Percentiles rank a stretch among this genome's conserved stretches.
These are phyloP conservation scores for Pyrenula massariospora DNA, from an alignment of 495 filamentous ascomycete species.

Conservation along the genomic window DNA sequence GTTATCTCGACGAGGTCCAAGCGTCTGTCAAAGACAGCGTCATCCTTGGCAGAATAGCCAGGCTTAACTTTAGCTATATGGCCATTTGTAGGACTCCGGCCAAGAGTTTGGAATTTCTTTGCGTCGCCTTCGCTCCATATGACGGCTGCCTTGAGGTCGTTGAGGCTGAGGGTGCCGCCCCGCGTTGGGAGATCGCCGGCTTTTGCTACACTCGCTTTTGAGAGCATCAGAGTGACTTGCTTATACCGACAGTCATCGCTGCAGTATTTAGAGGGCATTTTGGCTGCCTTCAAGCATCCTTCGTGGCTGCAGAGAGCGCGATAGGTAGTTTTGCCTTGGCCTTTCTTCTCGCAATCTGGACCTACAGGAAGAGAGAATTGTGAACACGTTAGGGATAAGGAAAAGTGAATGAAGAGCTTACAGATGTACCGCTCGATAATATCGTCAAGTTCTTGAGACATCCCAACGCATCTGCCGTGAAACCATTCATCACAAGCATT, in stretches of 20 bases:
- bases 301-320: not conserved
- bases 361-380: conserved; percentile 23
- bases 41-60: conserved; percentile 9
- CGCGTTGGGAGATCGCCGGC: conserved; percentile 35
- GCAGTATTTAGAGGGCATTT: conserved; percentile 55
- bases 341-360: conserved; percentile 44
- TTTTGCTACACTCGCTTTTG: conserved; percentile 5
- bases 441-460: conserved; percentile 47
- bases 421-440: conserved; percentile 63
- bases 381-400: no score
- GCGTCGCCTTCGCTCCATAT: conserved; percentile 28
- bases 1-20: not conserved
- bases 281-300: conserved; percentile 6
- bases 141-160: conserved; percentile 45
- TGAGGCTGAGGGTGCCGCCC: conserved; percentile 44
- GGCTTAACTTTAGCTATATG: not conserved
- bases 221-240: conserved; percentile 19
- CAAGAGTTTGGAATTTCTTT: conserved; percentile 44
- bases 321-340: conserved; percentile 46
- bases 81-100: conserved; percentile 15
- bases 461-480: conserved; percentile 56
- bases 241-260: conserved; percentile 49
- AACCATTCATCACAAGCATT: conserved; percentile 69
- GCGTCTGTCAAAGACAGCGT: not conserved
- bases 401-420: no score